Evolutionary conservation across 2,329 filamentous ascomycete genomes (phyloP).

Genomic region (Tolypocladium amazonense): DNA sequence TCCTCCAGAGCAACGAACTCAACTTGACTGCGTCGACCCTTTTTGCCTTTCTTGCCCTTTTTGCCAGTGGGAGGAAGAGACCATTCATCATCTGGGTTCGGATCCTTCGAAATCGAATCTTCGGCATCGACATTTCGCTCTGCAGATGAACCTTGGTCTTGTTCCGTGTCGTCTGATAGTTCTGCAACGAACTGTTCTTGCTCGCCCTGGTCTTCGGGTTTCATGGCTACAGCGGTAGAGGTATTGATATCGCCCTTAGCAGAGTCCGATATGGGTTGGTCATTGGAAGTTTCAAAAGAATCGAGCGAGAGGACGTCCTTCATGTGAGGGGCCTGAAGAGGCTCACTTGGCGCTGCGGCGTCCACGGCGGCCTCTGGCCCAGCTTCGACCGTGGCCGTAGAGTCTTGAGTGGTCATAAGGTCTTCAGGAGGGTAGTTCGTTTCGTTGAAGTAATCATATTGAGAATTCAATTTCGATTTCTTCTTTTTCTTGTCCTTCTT

Average conservation of each 20-base stretch:
- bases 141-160: not conserved
- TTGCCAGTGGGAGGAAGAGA: constrained; percentile 6
- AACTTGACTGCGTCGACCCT: constrained; percentile 4
- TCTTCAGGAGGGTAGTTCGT: constrained; percentile 2
- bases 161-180: not conserved
- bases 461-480: constrained; percentile 2
- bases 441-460: constrained; percentile 1
- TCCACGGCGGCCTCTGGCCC: not conserved
- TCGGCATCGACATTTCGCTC: not conserved
- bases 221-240: not conserved
- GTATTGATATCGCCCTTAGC: not conserved
- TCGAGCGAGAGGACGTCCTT: not conserved
- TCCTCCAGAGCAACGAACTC: constrained; percentile 1
- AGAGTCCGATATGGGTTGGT: not conserved
- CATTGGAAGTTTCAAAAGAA: not conserved
- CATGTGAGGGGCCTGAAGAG: not conserved
- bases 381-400: not conserved
- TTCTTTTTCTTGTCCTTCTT: constrained; percentile 18
- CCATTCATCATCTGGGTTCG: constrained; percentile 5
- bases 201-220: not conserved
- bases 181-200: not conserved
- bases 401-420: not conserved
- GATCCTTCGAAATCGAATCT: constrained; percentile 1
- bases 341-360: not conserved
- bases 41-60: constrained; percentile 9